Evolutionary conservation across 23 red algal genomes (phyloP).

Genomic region (Gracilaria domingensis): DNA sequence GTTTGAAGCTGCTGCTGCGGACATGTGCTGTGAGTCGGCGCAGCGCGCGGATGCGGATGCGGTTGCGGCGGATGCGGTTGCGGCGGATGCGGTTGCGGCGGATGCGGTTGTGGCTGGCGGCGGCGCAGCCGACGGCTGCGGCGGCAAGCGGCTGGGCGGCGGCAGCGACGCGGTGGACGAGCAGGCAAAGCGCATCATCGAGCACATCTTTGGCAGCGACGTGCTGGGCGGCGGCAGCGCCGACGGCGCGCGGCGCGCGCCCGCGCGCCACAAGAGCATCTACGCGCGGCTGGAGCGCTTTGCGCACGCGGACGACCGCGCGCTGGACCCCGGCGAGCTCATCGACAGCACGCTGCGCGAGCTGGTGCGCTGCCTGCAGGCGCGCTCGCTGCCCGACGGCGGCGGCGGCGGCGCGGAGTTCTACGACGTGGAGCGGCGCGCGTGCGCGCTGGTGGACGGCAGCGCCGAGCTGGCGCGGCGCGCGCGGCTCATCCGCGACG

Average conservation of each 20-base stretch:
- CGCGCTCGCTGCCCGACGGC: neutral
- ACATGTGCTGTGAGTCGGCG: too few species aligned
- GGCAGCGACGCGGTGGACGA: neutral
- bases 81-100: too few species aligned
- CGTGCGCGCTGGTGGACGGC: slow-evolving; percentile 35
- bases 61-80: too few species aligned
- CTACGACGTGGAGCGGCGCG: neutral
- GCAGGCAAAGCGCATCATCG: neutral
- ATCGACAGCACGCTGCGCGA: slow-evolving; percentile 48
- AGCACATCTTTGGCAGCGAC: neutral
- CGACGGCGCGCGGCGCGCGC: neutral
- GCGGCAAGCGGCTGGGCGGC: too few species aligned
- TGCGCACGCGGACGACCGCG: slow-evolving; percentile 4
- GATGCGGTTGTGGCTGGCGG: neutral
- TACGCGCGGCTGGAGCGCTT: slow-evolving; percentile 27
- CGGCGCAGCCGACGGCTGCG: too few species aligned
- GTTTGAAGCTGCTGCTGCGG: too few species aligned
- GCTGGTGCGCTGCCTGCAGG: slow-evolving; percentile 28
- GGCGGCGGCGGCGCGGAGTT: neutral
- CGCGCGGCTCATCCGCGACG: slow-evolving; percentile 22
- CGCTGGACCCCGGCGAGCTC: slow-evolving; percentile 20
- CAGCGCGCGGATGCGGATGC: too few species aligned
- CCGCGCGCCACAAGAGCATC: neutral
- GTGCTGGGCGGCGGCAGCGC: neutral
- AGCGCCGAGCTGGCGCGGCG: neutral